These are phyloP conservation scores for Ilex asprella DNA, from an alignment of 257 asterid genomes.

Conservation along the genomic window DNA sequence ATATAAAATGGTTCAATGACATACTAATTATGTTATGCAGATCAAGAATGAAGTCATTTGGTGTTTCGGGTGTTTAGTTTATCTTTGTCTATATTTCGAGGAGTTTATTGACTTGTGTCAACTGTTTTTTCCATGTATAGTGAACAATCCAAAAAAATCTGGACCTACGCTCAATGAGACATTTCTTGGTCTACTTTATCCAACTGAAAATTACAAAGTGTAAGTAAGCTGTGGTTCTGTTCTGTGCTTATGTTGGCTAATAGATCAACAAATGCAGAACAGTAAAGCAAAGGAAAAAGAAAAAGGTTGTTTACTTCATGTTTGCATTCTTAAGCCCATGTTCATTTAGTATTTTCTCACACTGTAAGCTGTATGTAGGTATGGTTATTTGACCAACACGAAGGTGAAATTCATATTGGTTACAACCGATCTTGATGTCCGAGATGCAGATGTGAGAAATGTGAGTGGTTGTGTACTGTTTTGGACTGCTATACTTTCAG, in stretches of 20 bases:
- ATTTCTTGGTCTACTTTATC: conserved; percentile 94
- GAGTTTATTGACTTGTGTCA: no score
- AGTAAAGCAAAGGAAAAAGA: no score
- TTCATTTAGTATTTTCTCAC: neutral
- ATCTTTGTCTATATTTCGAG: no score
- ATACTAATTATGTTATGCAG: no score
- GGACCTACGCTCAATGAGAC: conserved; percentile 86
- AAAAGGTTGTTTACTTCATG: no score
- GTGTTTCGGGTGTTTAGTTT: no score
- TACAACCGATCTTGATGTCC: conserved; percentile 91
- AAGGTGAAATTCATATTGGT: conserved; percentile 96
- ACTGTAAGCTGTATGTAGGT: conserved; percentile 39
- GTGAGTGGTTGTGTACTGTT: conserved; percentile 36
- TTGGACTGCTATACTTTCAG: no score
- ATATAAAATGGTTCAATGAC: no score
- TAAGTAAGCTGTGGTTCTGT: conserved; percentile 26
- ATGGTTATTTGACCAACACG: conserved; percentile 93
- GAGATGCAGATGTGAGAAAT: conserved; percentile 88
- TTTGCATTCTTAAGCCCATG: no score
- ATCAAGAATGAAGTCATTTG: no score
- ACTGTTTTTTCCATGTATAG: conserved; percentile 38
- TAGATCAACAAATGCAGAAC: no score
- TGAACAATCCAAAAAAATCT: conserved; percentile 95
- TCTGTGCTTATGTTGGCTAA: no score
- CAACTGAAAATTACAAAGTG: conserved; percentile 98